phyloP scores from a whole-genome alignment of 331 rosid genomes.

The Quercus lobata region DNA sequence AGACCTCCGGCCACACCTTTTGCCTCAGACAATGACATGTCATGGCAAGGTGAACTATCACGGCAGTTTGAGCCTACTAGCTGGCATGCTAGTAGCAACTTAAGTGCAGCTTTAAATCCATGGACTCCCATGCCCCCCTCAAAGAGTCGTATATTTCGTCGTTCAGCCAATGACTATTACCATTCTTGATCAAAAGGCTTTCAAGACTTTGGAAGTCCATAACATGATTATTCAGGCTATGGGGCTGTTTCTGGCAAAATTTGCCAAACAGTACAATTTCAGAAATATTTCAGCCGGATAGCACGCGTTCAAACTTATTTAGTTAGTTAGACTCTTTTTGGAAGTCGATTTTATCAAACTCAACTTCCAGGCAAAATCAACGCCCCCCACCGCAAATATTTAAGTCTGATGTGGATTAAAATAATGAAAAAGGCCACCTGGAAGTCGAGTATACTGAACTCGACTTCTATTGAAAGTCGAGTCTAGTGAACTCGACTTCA shows the following conservation, averaged over 20 bases:
- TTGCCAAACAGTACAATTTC: too few relatives aligned
- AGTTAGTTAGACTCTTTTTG: too few relatives aligned
- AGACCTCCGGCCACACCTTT: slow-evolving; percentile 55
- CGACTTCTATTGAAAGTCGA: too few relatives aligned
- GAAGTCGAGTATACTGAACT: too few relatives aligned
- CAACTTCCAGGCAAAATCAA: too few relatives aligned
- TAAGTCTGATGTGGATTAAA: too few relatives aligned
- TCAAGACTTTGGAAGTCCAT: slow-evolving; percentile 12
- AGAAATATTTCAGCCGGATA: too few relatives aligned
- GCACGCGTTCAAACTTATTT: too few relatives aligned
- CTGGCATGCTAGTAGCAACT: slow-evolving; percentile 34
- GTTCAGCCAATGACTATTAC: slow-evolving; percentile 55
- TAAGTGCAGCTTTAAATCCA: slow-evolving; percentile 63
- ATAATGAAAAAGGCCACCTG: too few relatives aligned
- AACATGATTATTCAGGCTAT: slow-evolving; percentile 28
- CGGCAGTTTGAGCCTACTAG: slow-evolving; percentile 75
- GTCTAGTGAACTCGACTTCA: too few relatives aligned
- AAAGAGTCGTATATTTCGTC: slow-evolving; percentile 32
- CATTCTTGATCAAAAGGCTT: slow-evolving; percentile 43
- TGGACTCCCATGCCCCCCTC: slow-evolving; percentile 43
- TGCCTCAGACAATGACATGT: slow-evolving; percentile 55
- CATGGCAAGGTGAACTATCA: slow-evolving; percentile 76
- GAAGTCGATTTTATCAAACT: too few relatives aligned
- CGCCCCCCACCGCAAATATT: too few relatives aligned
- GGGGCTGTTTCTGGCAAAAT: not conserved